Percentiles rank a stretch among this genome's conserved stretches.
Evolutionary conservation across 768 basidiomycete species (phyloP).

Genomic region (Pulveroboletus frians): DNA sequence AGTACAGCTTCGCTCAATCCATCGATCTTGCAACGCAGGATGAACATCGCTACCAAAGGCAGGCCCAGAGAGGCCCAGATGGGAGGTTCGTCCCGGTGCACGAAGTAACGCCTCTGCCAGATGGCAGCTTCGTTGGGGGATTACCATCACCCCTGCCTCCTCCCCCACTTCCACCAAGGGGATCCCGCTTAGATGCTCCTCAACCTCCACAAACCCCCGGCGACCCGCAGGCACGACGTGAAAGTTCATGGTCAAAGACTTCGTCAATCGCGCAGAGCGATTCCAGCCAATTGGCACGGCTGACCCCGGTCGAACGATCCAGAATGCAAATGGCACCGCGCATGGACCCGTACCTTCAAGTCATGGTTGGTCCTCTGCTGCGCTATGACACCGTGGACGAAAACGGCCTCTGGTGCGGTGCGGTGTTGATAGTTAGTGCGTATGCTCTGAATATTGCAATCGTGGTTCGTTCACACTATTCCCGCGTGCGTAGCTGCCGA

Average conservation of each 20-base stretch:
- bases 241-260: slow-evolving; percentile 9
- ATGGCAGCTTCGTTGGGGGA: slow-evolving; percentile 52
- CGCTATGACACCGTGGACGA: slow-evolving; percentile 86
- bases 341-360: slow-evolving; percentile 79
- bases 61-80: slow-evolving; percentile 40
- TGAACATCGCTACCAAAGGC: slow-evolving; percentile 19
- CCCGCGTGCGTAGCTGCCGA: slow-evolving; percentile 53
- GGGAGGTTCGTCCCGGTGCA: slow-evolving; percentile 52
- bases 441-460: slow-evolving; percentile 19
- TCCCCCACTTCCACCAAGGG: slow-evolving; percentile 43
- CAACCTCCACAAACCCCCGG: slow-evolving; percentile 6
- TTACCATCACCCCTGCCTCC: slow-evolving; percentile 38
- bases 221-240: slow-evolving; percentile 29
- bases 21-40: slow-evolving; percentile 28
- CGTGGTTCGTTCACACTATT: neutral
- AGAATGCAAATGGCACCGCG: slow-evolving; percentile 49
- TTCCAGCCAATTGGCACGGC: slow-evolving; percentile 40
- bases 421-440: slow-evolving; percentile 83
- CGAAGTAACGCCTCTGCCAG: slow-evolving; percentile 56
- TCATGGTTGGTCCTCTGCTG: slow-evolving; percentile 89
- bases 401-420: slow-evolving; percentile 79
- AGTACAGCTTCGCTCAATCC: neutral
- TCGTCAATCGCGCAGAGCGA: slow-evolving; percentile 6
- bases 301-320: slow-evolving; percentile 65
- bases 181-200: slow-evolving; percentile 19